Evolutionary conservation across 768 basidiomycete species (phyloP).

Genomic region (Exidia glandulosa): DNA sequence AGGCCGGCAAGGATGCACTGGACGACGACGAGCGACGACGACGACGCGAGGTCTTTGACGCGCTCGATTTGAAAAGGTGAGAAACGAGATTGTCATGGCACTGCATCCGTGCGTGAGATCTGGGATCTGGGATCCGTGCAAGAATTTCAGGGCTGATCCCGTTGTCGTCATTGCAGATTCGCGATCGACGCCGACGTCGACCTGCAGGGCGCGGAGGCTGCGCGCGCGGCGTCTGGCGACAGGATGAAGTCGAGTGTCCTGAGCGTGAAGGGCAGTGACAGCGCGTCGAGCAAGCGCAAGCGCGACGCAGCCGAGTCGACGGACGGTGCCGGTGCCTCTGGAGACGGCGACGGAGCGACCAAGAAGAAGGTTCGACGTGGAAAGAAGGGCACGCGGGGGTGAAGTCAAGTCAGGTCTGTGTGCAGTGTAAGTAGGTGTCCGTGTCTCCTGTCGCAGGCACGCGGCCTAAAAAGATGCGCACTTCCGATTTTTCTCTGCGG

Average conservation of each 20-base stretch:
- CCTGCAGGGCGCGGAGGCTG: conserved; percentile 61
- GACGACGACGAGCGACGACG: conserved; percentile 38
- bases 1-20: conserved; percentile 59
- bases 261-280: conserved; percentile 47
- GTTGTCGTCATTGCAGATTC: conserved; percentile 16
- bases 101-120: conserved; percentile 3
- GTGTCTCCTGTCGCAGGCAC: not conserved
- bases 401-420: not conserved
- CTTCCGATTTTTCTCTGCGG: no score
- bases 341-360: conserved; percentile 23
- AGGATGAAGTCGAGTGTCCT: conserved; percentile 56
- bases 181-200: conserved; percentile 54
- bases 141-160: not conserved
- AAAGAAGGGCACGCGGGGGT: conserved; percentile 30
- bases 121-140: not conserved
- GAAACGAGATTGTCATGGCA: conserved; percentile 19
- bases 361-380: conserved; percentile 39
- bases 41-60: conserved; percentile 80
- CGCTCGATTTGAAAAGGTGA: conserved; percentile 81
- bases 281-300: conserved; percentile 46
- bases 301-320: conserved; percentile 28
- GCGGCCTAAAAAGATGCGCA: no score
- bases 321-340: conserved; percentile 18
- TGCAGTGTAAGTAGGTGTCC: not conserved
- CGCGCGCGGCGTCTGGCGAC: conserved; percentile 27